phyloP scores from a whole-genome alignment of 805 yeast genomes.

The Candida loeiensis region DNA sequence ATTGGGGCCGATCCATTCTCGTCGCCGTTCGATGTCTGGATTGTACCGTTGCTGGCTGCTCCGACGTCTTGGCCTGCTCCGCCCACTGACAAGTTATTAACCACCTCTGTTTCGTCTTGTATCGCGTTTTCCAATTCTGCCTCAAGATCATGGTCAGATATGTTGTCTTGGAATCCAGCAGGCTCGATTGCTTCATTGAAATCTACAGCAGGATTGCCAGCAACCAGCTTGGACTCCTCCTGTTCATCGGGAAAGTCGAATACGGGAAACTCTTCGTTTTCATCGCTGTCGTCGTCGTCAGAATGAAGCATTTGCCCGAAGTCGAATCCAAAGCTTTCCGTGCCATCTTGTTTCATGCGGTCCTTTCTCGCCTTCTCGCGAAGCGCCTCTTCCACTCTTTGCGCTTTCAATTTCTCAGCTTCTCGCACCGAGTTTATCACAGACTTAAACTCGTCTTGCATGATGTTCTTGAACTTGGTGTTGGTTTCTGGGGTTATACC shows the following conservation, averaged over 20 bases:
- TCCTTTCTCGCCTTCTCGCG: conserved; percentile 19
- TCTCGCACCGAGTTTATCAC: conserved; percentile 31
- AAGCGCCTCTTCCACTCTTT: conserved; percentile 14
- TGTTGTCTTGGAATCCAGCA: too few species aligned
- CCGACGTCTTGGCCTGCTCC: too few species aligned
- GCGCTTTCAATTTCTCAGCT: conserved; percentile 18
- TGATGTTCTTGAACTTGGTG: conserved; percentile 18
- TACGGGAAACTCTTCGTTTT: conserved; percentile 10
- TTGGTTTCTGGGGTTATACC: conserved; percentile 21
- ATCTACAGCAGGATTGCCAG: neutral
- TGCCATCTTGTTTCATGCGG: conserved; percentile 30
- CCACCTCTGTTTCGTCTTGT: neutral
- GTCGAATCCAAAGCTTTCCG: conserved; percentile 31
- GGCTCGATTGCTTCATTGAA: too few species aligned
- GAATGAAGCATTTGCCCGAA: conserved; percentile 13
- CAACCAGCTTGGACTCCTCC: too few species aligned
- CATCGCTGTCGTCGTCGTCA: conserved; percentile 13
- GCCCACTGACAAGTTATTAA: too few species aligned
- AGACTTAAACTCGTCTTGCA: conserved; percentile 28
- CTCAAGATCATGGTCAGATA: conserved; percentile 5
- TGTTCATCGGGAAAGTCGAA: conserved; percentile 12
- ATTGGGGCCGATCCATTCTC: neutral
- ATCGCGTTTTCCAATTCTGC: conserved; percentile 11
- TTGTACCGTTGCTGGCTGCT: too few species aligned
- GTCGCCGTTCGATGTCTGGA: too few species aligned